Evolutionary conservation across 345 rosid genomes (phyloP).

Genomic region (Ailanthus altissimus): DNA sequence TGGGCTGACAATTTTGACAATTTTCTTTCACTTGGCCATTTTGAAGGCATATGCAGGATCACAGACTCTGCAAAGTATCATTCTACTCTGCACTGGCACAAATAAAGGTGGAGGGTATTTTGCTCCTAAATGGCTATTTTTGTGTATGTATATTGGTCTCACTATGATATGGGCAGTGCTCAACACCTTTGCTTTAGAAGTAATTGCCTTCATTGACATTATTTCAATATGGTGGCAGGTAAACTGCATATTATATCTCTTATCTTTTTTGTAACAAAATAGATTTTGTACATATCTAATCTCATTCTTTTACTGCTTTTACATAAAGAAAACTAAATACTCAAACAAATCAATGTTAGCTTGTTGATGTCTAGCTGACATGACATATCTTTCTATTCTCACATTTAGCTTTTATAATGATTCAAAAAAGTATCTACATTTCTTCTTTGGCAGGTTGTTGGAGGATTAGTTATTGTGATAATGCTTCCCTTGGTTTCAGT

Average conservation of each 20-base stretch:
- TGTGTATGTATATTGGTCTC: slow-evolving; percentile 58
- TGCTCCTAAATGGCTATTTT: slow-evolving; percentile 56
- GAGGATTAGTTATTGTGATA: slow-evolving; percentile 51
- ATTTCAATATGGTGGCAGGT: slow-evolving; percentile 82
- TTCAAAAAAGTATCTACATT: background rate
- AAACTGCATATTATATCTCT: background rate
- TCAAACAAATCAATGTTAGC: no score
- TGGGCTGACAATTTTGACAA: background rate
- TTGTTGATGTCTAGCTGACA: no score
- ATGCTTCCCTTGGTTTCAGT: slow-evolving; percentile 60
- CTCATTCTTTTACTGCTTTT: no score
- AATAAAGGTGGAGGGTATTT: slow-evolving; percentile 61
- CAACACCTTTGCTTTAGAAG: slow-evolving; percentile 59
- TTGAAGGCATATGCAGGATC: slow-evolving; percentile 65
- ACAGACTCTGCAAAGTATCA: slow-evolving; percentile 62
- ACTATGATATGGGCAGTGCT: slow-evolving; percentile 63
- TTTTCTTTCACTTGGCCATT: slow-evolving; percentile 2
- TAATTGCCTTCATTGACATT: slow-evolving; percentile 59
- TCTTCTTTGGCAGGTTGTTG: slow-evolving; percentile 41
- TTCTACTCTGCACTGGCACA: slow-evolving; percentile 54
- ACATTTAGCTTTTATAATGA: background rate
- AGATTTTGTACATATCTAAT: no score
- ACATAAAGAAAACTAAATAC: no score
- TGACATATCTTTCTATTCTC: background rate
- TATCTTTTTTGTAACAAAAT: no score